phyloP scores from a whole-genome alignment of 2,329 filamentous ascomycete species.

The Alternaria longipes region DNA sequence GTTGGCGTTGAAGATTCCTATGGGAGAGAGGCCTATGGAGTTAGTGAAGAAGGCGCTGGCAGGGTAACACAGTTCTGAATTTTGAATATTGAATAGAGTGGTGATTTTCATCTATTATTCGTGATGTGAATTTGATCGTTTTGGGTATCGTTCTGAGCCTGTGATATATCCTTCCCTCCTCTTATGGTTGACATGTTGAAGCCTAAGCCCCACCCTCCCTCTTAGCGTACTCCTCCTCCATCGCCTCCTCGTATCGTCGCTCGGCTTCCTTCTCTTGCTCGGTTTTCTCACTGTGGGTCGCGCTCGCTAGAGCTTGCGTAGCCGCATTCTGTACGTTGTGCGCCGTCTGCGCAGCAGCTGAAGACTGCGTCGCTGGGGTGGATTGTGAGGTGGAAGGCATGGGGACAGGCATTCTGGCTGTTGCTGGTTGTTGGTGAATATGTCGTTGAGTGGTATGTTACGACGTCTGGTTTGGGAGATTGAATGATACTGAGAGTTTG shows the following conservation, averaged over 20 bases:
- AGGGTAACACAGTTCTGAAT: constrained; percentile 21
- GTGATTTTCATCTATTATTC: too few relatives aligned
- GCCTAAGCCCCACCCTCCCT: constrained; percentile 49
- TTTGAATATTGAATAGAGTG: background rate
- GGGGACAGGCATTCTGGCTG: constrained; percentile 38
- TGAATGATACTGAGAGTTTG: background rate
- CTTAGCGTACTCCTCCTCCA: constrained; percentile 54
- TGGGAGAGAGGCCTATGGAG: constrained; percentile 41
- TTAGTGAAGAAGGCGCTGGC: constrained; percentile 47
- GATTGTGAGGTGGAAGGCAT: constrained; percentile 32
- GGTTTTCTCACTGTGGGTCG: constrained; percentile 36
- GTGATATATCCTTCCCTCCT: background rate
- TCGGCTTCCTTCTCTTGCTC: constrained; percentile 47
- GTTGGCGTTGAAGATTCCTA: constrained; percentile 47
- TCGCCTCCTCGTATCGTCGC: constrained; percentile 48
- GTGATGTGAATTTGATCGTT: background rate
- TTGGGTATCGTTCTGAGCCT: constrained; percentile 3
- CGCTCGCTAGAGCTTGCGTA: constrained; percentile 41
- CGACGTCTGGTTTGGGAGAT: too few relatives aligned
- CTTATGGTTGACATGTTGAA: background rate
- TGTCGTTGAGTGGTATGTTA: background rate
- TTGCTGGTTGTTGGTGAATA: background rate
- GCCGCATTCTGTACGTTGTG: constrained; percentile 33
- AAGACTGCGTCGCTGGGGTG: constrained; percentile 21
- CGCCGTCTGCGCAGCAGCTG: constrained; percentile 36